phyloP scores from a whole-genome alignment of 2,329 filamentous ascomycete genomes.

The Stenocarpella maydis region DNA sequence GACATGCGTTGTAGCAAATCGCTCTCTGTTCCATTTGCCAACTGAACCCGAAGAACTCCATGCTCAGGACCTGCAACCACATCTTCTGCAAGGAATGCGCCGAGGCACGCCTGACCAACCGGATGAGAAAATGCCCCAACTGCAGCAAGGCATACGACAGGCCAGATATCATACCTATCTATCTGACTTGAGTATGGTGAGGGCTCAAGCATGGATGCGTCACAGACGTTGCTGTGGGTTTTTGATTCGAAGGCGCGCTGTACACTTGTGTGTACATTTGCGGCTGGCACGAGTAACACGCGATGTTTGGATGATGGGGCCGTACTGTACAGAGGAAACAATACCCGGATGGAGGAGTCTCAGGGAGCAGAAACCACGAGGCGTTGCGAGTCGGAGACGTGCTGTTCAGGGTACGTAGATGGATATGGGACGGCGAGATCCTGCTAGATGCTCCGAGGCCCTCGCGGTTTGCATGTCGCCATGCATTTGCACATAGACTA shows the following conservation, averaged over 20 bases:
- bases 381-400: constrained; percentile 27
- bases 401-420: constrained; percentile 28
- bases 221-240: constrained; percentile 1
- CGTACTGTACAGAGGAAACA: constrained; percentile 28
- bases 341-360: constrained; percentile 26
- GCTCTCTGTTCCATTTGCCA: constrained; percentile 93
- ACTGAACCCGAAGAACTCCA: constrained; percentile 92
- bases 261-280: constrained; percentile 15
- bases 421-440: constrained; percentile 22
- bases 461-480: constrained; percentile 8
- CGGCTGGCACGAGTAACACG: background rate
- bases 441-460: constrained; percentile 18
- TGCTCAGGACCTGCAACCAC: constrained; percentile 92
- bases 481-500: constrained; percentile 34
- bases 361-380: constrained; percentile 22
- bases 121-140: constrained; percentile 93
- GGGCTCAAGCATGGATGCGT: background rate
- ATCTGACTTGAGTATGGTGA: constrained; percentile 45
- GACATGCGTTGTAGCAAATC: constrained; percentile 63
- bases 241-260: constrained; percentile 5
- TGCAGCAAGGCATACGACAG: constrained; percentile 92
- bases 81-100: constrained; percentile 93
- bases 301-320: constrained; percentile 22
- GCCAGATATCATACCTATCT: constrained; percentile 84
- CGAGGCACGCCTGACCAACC: constrained; percentile 85